Percentiles rank a stretch among this genome's conserved stretches.
Evolutionary conservation across 441 rosid genomes (phyloP).

Genomic region (Pelargonium cotyledonis): DNA sequence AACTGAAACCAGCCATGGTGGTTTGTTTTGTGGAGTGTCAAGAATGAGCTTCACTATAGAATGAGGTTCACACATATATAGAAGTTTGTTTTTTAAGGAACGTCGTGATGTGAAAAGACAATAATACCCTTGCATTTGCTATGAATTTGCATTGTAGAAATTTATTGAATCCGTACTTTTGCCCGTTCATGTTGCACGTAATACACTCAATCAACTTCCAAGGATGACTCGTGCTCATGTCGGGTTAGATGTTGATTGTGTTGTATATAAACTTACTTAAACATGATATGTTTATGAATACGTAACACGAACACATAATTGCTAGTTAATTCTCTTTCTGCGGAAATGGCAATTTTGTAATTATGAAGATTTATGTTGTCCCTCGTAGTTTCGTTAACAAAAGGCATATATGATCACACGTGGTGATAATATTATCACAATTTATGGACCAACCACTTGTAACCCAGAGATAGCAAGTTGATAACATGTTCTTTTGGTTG

Average conservation of each 20-base stretch:
- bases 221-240: no score
- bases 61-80: background rate
- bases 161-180: no score
- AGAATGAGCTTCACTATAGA: background rate
- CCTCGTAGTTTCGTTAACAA: background rate
- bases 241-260: no score
- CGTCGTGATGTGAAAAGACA: background rate
- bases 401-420: background rate
- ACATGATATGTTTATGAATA: no score
- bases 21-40: no score
- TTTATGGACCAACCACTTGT: background rate
- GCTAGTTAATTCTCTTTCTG: no score
- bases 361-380: background rate
- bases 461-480: background rate
- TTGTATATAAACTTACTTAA: no score
- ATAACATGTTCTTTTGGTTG: background rate
- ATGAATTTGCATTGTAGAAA: background rate
- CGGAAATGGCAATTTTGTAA: background rate
- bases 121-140: background rate
- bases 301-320: no score
- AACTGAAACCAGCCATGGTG: constrained; percentile 34
- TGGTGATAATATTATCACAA: background rate
- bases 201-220: no score
- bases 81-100: background rate
- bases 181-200: no score